Conservation (phyloP, 2,329 filamentous ascomycete genomes). For the Fusarium paranaense region DNA sequence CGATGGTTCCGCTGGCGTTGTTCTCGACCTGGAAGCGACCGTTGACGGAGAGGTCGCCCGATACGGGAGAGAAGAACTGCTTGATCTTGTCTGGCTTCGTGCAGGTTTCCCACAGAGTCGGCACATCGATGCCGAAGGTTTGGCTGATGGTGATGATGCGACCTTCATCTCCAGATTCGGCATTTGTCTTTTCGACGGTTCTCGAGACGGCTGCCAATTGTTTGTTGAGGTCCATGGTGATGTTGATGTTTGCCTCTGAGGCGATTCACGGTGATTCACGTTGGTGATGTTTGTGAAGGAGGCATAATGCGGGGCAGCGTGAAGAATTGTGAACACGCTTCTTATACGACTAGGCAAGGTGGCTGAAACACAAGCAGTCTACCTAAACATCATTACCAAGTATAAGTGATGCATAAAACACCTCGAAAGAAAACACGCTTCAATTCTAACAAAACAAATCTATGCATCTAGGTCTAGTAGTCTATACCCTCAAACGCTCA, state of each 20-base stretch:
- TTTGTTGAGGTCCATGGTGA: not conserved
- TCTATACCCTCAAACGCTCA: constrained; percentile 14
- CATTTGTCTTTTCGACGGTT: not conserved
- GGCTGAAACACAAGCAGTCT: not conserved
- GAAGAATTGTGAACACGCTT: not conserved
- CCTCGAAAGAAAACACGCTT: constrained; percentile 1
- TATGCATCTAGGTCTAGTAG: constrained; percentile 1
- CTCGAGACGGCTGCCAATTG: not conserved
- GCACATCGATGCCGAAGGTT: not conserved
- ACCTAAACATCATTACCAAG: not conserved
- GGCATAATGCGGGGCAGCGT: not conserved
- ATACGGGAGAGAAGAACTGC: not conserved
- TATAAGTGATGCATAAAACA: not conserved
- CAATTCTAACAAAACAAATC: not conserved
- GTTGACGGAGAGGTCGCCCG: not conserved
- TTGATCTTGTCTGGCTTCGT: constrained; percentile 1
- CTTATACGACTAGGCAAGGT: not conserved
- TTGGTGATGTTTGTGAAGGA: not conserved
- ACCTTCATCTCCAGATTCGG: not conserved
- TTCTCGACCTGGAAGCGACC: constrained; percentile 1
- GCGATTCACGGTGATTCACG: not conserved
- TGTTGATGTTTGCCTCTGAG: not conserved
- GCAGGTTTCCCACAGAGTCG: not conserved
- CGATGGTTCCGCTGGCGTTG: constrained; percentile 6
- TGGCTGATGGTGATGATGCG: not conserved